Conservation (phyloP, 2,329 filamentous ascomycete species). For the Aspergillus phoenicis region DNA sequence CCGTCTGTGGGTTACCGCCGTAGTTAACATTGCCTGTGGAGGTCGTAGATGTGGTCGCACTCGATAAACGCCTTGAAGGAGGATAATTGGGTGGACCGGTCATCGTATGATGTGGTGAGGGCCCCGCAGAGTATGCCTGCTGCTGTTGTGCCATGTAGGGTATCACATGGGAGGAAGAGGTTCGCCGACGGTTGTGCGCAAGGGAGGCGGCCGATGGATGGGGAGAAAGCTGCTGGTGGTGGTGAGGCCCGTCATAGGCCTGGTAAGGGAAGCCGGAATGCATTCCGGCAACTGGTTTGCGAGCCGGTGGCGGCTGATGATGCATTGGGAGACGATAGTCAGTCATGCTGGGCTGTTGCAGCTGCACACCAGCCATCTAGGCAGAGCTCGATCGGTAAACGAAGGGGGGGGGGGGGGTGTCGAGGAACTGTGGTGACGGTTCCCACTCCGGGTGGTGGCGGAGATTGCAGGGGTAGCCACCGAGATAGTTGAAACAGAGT, state of each 20-base stretch:
- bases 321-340: conserved; percentile 42
- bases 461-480: conserved; percentile 1
- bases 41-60: conserved; percentile 44
- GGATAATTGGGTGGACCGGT: conserved; percentile 26
- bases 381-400: conserved; percentile 5
- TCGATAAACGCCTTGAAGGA: conserved; percentile 41
- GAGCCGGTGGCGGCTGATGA: conserved; percentile 35
- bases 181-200: conserved; percentile 42
- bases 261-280: conserved; percentile 32
- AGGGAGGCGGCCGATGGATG: conserved; percentile 30
- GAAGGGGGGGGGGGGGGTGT: neutral
- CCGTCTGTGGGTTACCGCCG: conserved; percentile 22
- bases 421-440: neutral
- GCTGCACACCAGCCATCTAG: conserved; percentile 34
- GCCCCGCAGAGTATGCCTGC: conserved; percentile 27
- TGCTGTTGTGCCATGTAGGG: conserved; percentile 30
- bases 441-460: conserved; percentile 3
- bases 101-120: conserved; percentile 33
- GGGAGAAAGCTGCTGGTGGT: conserved; percentile 29
- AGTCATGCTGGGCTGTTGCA: conserved; percentile 36
- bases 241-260: conserved; percentile 28
- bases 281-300: conserved; percentile 32
- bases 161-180: conserved; percentile 41
- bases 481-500: neutral
- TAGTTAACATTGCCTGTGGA: conserved; percentile 40